Conservation (phyloP, 225 moss, liverwort and hornwort genomes). For the Takakia lepidozioides region DNA sequence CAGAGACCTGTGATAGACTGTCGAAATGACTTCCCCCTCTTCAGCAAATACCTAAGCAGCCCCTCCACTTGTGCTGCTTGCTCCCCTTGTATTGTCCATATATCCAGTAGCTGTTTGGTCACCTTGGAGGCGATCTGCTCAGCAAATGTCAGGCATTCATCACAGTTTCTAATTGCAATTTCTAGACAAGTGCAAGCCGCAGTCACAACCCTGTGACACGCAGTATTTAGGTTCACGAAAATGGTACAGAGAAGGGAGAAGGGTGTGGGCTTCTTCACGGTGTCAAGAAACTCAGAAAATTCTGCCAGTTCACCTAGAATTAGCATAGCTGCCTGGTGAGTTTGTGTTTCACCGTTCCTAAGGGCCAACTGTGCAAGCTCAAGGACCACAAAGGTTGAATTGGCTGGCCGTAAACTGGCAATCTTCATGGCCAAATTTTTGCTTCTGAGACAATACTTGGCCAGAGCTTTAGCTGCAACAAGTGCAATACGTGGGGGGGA, state of each 20-base stretch:
- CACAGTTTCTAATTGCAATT: constrained; percentile 6
- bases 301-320: constrained; percentile 19
- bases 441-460: constrained; percentile 22
- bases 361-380: constrained; percentile 25
- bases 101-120: constrained; percentile 13
- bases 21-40: background rate
- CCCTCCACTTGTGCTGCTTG: constrained; percentile 5
- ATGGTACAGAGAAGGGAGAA: constrained; percentile 14
- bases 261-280: constrained; percentile 21
- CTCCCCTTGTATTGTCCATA: constrained; percentile 21
- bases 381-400: constrained; percentile 19
- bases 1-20: background rate
- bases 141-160: constrained; percentile 16
- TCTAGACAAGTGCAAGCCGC: constrained; percentile 25
- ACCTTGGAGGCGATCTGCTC: constrained; percentile 19
- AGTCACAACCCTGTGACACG: background rate
- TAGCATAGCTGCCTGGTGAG: constrained; percentile 22
- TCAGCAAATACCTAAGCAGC: constrained; percentile 1
- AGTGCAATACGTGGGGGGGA: constrained; percentile 20
- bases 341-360: constrained; percentile 8
- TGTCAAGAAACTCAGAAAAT: constrained; percentile 20
- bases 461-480: constrained; percentile 11
- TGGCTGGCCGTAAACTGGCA: constrained; percentile 28
- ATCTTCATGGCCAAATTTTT: constrained; percentile 16
- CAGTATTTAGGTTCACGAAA: background rate